Base-by-base conservation (phyloP, 441 rosid species). In the Francoa sonchifolia region DNA sequence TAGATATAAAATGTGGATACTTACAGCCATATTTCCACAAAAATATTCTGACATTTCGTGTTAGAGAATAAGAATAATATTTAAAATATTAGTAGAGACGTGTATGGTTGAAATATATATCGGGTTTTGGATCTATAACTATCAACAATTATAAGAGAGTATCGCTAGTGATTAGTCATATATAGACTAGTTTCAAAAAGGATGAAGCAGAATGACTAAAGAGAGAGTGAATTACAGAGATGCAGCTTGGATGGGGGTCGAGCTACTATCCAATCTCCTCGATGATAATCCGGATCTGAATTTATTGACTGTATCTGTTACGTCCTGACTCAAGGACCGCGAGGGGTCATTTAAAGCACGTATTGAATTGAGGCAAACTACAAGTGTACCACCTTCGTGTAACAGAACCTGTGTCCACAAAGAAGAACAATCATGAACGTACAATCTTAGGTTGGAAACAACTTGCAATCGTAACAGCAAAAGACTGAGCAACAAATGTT, bases 341-440 rank as follows among this genome's bases (percentile, higher is more conserved):
- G 72, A 48, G 3, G 96, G 88, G 21, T 82, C 73, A 41, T 73
- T 82, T 2, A 82, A 74, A 19, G 72, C 85, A 0, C 88, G 88
- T 10, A 82, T 38, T 1, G 88, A 79, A 56, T 82, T 82, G 33
- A 79, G 82, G 58, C 96, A 79, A 48, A 82, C 94, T 4, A 82
- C 74, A 35, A 86, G 82, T 14, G 96, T 79, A 14, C 90, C 96
- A 0, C 96, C 94, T 69, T 86, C 96, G 12, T 86, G 94, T 61
- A 82, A 45, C 50, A 86, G 88, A 47, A 86, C 94, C 96, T 86
- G 74, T 37, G 21, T 13, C 14, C 34, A 35, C 32, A 10, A 16
- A 19, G 32, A 39, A 15, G 15, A 37, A 14, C 6, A 21, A 37
- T 20, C 15, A 37, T 6, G 15, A 1, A 5, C 20, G 6, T 10